Evolutionary conservation across 768 basidiomycete species (phyloP).

Genomic region (Lactarius quietus): DNA sequence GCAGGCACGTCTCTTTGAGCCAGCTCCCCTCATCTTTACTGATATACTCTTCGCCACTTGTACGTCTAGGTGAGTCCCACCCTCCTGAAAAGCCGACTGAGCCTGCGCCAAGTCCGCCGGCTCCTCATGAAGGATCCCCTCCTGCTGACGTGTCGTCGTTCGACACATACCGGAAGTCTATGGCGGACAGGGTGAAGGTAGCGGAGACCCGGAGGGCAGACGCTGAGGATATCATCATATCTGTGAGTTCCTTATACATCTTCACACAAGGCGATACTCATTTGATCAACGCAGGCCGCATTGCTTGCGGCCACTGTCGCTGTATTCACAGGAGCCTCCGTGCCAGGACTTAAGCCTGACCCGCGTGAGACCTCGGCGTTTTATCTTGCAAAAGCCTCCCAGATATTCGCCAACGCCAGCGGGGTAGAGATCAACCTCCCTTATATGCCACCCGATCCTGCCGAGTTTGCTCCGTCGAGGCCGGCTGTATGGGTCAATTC

Average conservation of each 20-base stretch:
- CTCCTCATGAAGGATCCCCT: background rate
- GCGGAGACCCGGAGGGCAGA: conserved; percentile 7
- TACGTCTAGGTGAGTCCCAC: conserved; percentile 7
- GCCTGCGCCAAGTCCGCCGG: background rate
- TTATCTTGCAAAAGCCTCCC: conserved; percentile 11
- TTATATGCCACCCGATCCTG: conserved; percentile 2
- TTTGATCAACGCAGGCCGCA: conserved; percentile 4
- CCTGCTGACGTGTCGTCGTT: background rate
- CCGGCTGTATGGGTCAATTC: conserved; percentile 11
- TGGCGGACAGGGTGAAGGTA: background rate
- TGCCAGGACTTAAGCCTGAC: conserved; percentile 11
- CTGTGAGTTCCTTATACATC: background rate
- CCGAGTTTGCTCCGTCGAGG: background rate
- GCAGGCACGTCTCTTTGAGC: background rate
- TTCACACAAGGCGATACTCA: background rate
- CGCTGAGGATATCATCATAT: conserved; percentile 8
- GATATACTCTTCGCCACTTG: background rate
- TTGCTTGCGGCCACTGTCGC: conserved; percentile 15
- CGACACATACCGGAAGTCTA: background rate
- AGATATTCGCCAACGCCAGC: conserved; percentile 1
- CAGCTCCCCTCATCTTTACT: background rate
- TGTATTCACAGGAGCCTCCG: conserved; percentile 10
- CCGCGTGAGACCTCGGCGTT: conserved; percentile 14
- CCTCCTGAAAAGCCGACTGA: background rate
- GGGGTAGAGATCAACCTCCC: background rate